These are phyloP conservation scores for Tubosaeta sp. DNA, from an alignment of 768 basidiomycete genomes.

Conservation along the genomic window DNA sequence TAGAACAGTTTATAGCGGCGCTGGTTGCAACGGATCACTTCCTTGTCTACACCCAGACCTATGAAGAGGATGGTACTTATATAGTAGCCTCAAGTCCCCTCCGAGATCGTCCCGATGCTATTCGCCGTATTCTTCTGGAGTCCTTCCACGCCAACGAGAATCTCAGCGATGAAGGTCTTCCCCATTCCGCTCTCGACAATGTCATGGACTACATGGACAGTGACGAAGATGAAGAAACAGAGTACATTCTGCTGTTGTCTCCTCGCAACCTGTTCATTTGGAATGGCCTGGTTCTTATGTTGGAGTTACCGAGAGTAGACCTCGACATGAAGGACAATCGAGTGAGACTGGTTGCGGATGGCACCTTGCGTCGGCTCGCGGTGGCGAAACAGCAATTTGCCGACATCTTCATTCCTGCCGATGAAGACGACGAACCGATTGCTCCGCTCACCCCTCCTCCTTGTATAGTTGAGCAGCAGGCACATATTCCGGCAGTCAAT, in stretches of 20 bases:
- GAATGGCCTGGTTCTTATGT: constrained; percentile 83
- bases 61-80: constrained; percentile 90
- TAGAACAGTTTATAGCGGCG: constrained; percentile 75
- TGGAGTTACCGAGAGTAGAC: constrained; percentile 72
- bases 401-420: constrained; percentile 55
- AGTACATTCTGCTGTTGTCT: constrained; percentile 83
- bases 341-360: constrained; percentile 90
- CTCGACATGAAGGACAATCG: constrained; percentile 81
- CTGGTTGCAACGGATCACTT: constrained; percentile 86
- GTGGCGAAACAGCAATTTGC: constrained; percentile 74
- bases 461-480: constrained; percentile 74
- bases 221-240: constrained; percentile 53
- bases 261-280: constrained; percentile 85
- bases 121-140: constrained; percentile 76
- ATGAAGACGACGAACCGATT: constrained; percentile 57
- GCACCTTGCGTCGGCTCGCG: constrained; percentile 69
- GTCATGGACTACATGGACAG: constrained; percentile 39
- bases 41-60: constrained; percentile 84
- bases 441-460: constrained; percentile 39
- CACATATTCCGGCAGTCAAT: constrained; percentile 88
- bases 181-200: constrained; percentile 38
- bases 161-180: constrained; percentile 44
- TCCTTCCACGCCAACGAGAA: constrained; percentile 77
- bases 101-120: constrained; percentile 68
- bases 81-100: constrained; percentile 79